Base-by-base conservation (phyloP, 192 early-diverging fungal genomes). In the Gonapodya prolifera region DNA sequence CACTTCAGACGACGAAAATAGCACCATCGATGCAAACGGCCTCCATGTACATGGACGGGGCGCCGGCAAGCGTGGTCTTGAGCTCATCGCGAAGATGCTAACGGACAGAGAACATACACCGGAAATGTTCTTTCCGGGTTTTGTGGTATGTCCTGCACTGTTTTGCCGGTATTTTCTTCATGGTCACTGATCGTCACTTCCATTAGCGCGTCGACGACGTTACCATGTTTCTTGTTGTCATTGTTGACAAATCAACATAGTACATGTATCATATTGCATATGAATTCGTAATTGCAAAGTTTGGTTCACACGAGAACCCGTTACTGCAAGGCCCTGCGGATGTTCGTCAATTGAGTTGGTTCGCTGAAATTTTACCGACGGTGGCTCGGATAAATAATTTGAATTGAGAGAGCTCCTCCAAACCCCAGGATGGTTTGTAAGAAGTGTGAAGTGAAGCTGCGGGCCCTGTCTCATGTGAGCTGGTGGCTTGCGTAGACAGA, bases 381-480 rank as follows among this genome's bases (percentile, higher is more conserved):
- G n/a, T n/a, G n/a, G n/a, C n/a, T n/a, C n/a, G n/a, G n/a, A 61
- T 61, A 23, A 61, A 61, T 61, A 8, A 61, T 23, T 61, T 23
- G 8, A 61, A 8, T 8, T 61, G 8, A 61, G 8, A 61, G 45
- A 16, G 45, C 45, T 23, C 45, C 8, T 61, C 45, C 23, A 8
- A 61, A 16, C 45, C 45, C 45, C 8, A 16, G 8, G 8, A 85
- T 85, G 84, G 84, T 85, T 8, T 85, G 84, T 77, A 75, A 81
- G 70, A 85, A 84, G 69, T 85, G 84, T 30, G 17, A 86, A 79
- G 80, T 79, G 79, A 86, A 86, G 75, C 83, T 84, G 0, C 71
- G 35, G 23, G 81, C 81, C 8, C 79, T 85, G n/a, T 61, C 45
- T 61, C 45, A 61, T 23, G 45, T 61, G 23, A 61, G n/a, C n/a